Conservation (phyloP, 1,284 basidiomycete species). For the Puccinia triticina region DNA sequence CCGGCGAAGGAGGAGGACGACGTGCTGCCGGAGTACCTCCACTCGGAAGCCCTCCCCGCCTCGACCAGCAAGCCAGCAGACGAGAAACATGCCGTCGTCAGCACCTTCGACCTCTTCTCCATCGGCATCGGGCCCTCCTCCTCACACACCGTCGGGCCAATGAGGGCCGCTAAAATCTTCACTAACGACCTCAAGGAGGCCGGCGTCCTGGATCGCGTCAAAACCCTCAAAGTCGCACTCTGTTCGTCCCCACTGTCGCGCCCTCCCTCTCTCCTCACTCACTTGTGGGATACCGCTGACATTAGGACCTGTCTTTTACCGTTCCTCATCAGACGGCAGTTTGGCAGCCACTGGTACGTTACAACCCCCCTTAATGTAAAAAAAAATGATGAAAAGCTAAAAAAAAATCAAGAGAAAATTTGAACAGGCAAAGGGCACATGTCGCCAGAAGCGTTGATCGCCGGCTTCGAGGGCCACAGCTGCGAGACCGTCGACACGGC, state of each 20-base stretch:
- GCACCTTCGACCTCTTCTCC: slow-evolving; percentile 60
- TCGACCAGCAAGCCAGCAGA: slow-evolving; percentile 3
- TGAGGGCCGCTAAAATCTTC: slow-evolving; percentile 60
- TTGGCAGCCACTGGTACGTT: slow-evolving; percentile 58
- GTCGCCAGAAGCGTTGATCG: slow-evolving; percentile 59
- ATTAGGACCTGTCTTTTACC: neutral
- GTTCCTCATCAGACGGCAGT: slow-evolving; percentile 55
- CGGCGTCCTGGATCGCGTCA: slow-evolving; percentile 56
- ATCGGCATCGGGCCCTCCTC: slow-evolving; percentile 58
- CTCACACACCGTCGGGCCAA: slow-evolving; percentile 59
- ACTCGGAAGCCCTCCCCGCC: neutral
- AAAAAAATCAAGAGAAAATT: neutral
- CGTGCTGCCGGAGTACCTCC: neutral
- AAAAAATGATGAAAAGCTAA: neutral
- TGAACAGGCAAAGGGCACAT: slow-evolving; percentile 57
- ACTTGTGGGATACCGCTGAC: neutral
- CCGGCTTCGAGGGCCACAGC: slow-evolving; percentile 59
- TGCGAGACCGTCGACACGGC: slow-evolving; percentile 59
- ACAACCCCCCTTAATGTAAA: neutral
- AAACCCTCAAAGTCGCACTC: slow-evolving; percentile 58
- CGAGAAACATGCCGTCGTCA: slow-evolving; percentile 58
- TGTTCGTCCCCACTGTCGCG: slow-evolving; percentile 43
- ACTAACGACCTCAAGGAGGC: slow-evolving; percentile 57
- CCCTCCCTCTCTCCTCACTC: neutral
- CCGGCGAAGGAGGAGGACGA: neutral